Percentiles rank a stretch among this genome's conserved stretches.
phyloP scores from a whole-genome alignment of 495 filamentous ascomycete genomes.

The Hypomontagnella monticulosa region DNA sequence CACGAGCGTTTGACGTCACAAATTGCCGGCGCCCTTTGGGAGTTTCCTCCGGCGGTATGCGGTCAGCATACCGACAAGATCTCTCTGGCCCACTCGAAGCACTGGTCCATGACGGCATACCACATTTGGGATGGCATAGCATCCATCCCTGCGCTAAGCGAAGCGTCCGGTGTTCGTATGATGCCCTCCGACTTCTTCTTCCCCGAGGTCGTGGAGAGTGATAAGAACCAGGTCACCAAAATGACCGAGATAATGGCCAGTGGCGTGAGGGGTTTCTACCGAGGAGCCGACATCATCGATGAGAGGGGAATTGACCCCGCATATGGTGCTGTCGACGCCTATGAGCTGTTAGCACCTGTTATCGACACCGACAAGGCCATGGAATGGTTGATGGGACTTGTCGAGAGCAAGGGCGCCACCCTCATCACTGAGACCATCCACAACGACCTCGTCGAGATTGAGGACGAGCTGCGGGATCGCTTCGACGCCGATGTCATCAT shows the following conservation, averaged over 20 bases:
- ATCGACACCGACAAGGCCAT: slow-evolving; percentile 64
- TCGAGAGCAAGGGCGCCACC: slow-evolving; percentile 57
- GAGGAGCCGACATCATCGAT: slow-evolving; percentile 49
- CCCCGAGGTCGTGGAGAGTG: slow-evolving; percentile 47
- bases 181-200: slow-evolving; percentile 54
- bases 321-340: slow-evolving; percentile 59
- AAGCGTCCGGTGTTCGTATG: slow-evolving; percentile 55
- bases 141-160: slow-evolving; percentile 42
- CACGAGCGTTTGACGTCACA: slow-evolving; percentile 60
- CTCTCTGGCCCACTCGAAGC: slow-evolving; percentile 52
- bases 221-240: slow-evolving; percentile 47
- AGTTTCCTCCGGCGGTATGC: slow-evolving; percentile 59
- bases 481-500: slow-evolving; percentile 58
- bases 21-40: slow-evolving; percentile 62
- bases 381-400: slow-evolving; percentile 55
- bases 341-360: slow-evolving; percentile 57
- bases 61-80: slow-evolving; percentile 57
- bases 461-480: slow-evolving; percentile 47
- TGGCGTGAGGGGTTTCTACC: slow-evolving; percentile 52
- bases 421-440: slow-evolving; percentile 53
- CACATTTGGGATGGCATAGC: slow-evolving; percentile 55
- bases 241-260: slow-evolving; percentile 51
- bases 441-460: slow-evolving; percentile 53
- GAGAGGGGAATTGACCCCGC: slow-evolving; percentile 48
- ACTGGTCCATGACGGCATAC: slow-evolving; percentile 58